Evolutionary conservation across 495 filamentous ascomycete genomes (phyloP).

Genomic region (Podospora pseudocomata): DNA sequence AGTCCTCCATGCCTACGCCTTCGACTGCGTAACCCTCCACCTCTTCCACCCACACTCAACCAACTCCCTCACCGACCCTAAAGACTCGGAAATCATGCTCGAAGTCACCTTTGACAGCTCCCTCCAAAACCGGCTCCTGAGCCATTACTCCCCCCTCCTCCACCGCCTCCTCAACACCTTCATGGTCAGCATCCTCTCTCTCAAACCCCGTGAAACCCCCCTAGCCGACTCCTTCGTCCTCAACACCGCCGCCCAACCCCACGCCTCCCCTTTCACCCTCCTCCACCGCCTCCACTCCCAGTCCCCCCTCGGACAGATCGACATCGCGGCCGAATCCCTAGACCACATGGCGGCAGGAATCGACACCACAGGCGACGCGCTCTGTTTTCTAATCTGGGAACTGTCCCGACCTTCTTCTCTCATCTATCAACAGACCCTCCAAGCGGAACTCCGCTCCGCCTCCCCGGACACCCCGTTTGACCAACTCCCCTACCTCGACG

Average conservation of each 20-base stretch:
- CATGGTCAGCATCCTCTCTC: conserved; percentile 36
- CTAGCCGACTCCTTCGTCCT: conserved; percentile 45
- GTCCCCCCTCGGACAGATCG: conserved; percentile 32
- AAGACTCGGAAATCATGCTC: conserved; percentile 60
- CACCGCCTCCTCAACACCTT: conserved; percentile 40
- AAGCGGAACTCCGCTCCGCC: conserved; percentile 44
- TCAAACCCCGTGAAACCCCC: conserved; percentile 45
- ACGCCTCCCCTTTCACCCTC: conserved; percentile 43
- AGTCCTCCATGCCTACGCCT: conserved; percentile 57
- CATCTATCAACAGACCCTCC: conserved; percentile 44
- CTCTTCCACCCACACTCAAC: conserved; percentile 61
- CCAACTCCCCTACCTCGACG: conserved; percentile 56
- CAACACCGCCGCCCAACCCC: conserved; percentile 32
- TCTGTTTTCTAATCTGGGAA: conserved; percentile 66
- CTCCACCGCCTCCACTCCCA: conserved; percentile 39
- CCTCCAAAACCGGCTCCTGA: conserved; percentile 50
- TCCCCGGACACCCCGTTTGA: conserved; percentile 38
- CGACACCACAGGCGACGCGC: conserved; percentile 62
- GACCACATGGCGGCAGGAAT: conserved; percentile 60
- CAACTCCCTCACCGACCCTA: conserved; percentile 47
- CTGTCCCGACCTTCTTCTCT: conserved; percentile 53
- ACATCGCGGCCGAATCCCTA: conserved; percentile 47
- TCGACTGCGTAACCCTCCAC: conserved; percentile 63
- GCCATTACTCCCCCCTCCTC: conserved; percentile 40
- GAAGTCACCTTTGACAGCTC: conserved; percentile 63